A percentile compares a stretch with the other conserved stretches of the same genome.
These are phyloP conservation scores for Lithohypha guttulata DNA, from an alignment of 2,329 filamentous ascomycete genomes.

Conservation along the genomic window DNA sequence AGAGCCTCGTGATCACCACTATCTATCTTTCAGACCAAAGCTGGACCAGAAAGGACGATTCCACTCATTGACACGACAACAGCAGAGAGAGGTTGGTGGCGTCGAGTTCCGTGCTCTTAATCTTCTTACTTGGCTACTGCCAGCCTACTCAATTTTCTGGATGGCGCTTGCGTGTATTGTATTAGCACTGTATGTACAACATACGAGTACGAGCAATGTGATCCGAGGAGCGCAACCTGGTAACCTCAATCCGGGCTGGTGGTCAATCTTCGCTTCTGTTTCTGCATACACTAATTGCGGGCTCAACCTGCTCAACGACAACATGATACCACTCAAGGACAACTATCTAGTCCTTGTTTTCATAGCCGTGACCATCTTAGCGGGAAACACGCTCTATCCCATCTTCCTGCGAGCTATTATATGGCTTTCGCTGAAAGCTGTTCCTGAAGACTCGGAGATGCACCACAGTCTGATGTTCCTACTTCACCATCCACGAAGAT, in stretches of 20 bases:
- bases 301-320: slow-evolving; percentile 43
- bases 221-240: slow-evolving; percentile 32
- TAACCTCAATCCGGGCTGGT: slow-evolving; percentile 41
- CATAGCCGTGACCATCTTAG: slow-evolving; percentile 49
- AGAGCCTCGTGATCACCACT: background rate
- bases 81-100: slow-evolving; percentile 33
- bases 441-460: background rate
- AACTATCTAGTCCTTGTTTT: slow-evolving; percentile 33
- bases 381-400: slow-evolving; percentile 57
- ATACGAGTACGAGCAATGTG: slow-evolving; percentile 29
- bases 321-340: slow-evolving; percentile 39
- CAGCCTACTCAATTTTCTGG: slow-evolving; percentile 38
- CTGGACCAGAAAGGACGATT: slow-evolving; percentile 6
- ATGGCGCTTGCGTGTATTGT: slow-evolving; percentile 37
- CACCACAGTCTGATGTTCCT: slow-evolving; percentile 31
- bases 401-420: slow-evolving; percentile 51
- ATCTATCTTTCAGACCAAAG: background rate
- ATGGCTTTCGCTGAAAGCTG: slow-evolving; percentile 34
- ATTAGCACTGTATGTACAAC: slow-evolving; percentile 23
- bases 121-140: slow-evolving; percentile 28
- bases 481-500: slow-evolving; percentile 29
- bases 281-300: slow-evolving; percentile 46
- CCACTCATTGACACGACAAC: slow-evolving; percentile 27
- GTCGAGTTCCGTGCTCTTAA: slow-evolving; percentile 34
- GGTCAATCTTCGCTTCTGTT: slow-evolving; percentile 40